Base-by-base conservation (phyloP, 805 yeast genomes). In the Suhomyces xylopsoci region DNA sequence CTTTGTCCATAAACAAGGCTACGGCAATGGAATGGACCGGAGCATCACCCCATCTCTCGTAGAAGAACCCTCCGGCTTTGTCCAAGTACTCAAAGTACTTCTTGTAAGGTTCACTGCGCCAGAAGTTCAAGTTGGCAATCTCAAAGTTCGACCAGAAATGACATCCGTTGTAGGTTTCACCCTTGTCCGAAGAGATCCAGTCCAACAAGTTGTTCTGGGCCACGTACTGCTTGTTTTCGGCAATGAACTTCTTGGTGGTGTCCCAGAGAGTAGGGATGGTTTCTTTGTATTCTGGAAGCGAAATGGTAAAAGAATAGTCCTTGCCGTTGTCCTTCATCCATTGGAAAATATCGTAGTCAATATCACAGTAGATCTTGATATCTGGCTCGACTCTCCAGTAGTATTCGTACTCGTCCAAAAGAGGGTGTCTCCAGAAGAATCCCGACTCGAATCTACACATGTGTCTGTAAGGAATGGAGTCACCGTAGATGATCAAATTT, bases 381-480 rank as follows among this genome's bases (percentile, higher is more conserved):
- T 84, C 88, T 17, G 97, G 97, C 70, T 91, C 97, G 51, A 91
- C 96, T 73, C 97, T 83, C 97, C 97, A 91, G 77, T 91, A 91
- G 79, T 86, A 91, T 55, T 88, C 90, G 68, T 84, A 90, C n/a
- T 88, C 85, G 51, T 76, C 76, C 78, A 91, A 67, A 53, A 87
- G 65, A 43, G 85, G 85, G 66, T 89, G 94, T 70, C 85, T 81
- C 78, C 81, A 90, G 72, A 91, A 91, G 72, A 90, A 88, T 0
- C 97, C 97, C 14, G 94, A 86, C 70, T 90, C 96, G 65, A 79
- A 91, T 65, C 97, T 81, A 69, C 97, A 90, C 97, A 90, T 90
- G 69, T 90, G 96, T 74, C 97, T 83, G 72, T 90, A 90, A 15
- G 91, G 78, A 56, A 81, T 84, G 12, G 86, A 77, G 52, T 78